phyloP scores from a whole-genome alignment of 164 flowering plant species.

The Kingdonia uniflora region DNA sequence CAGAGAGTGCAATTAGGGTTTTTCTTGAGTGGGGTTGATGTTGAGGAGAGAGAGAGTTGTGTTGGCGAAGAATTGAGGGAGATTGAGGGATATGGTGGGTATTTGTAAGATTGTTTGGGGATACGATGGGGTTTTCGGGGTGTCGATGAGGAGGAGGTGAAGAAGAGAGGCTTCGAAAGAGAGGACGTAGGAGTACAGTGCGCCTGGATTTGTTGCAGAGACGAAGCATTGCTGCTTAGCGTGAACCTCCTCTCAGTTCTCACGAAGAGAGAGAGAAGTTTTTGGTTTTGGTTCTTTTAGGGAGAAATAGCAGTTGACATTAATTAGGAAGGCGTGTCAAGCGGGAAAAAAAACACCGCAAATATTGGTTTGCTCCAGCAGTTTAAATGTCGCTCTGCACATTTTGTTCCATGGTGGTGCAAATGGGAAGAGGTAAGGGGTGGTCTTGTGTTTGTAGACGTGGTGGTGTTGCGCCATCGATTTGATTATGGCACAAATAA shows the following conservation, averaged over 20 bases:
- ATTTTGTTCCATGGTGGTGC: too few relatives aligned
- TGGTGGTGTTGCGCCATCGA: too few relatives aligned
- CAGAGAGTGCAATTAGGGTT: constrained; percentile 32
- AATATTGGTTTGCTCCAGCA: too few relatives aligned
- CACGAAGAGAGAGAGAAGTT: not conserved
- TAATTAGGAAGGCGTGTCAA: too few relatives aligned
- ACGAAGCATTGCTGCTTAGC: constrained; percentile 28
- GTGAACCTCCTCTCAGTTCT: not conserved
- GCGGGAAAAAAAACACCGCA: too few relatives aligned
- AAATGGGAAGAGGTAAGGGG: too few relatives aligned
- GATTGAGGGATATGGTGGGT: constrained; percentile 5
- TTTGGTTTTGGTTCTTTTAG: constrained; percentile 9
- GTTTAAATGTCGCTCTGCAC: too few relatives aligned
- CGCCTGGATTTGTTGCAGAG: constrained; percentile 21
- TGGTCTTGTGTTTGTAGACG: too few relatives aligned
- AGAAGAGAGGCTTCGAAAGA: constrained; percentile 7
- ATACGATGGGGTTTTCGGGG: constrained; percentile 10
- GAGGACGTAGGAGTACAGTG: constrained; percentile 18
- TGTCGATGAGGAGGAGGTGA: constrained; percentile 8
- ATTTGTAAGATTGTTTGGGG: constrained; percentile 8
- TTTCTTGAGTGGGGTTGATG: constrained; percentile 16
- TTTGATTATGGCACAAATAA: too few relatives aligned
- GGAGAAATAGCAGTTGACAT: constrained; percentile 10
- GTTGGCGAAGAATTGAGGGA: constrained; percentile 14
- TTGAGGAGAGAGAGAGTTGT: constrained; percentile 4